Percentiles rank a stretch among this genome's conserved stretches.
phyloP scores from a whole-genome alignment of 1,284 basidiomycete species.

The Rhodotorula sp. region DNA sequence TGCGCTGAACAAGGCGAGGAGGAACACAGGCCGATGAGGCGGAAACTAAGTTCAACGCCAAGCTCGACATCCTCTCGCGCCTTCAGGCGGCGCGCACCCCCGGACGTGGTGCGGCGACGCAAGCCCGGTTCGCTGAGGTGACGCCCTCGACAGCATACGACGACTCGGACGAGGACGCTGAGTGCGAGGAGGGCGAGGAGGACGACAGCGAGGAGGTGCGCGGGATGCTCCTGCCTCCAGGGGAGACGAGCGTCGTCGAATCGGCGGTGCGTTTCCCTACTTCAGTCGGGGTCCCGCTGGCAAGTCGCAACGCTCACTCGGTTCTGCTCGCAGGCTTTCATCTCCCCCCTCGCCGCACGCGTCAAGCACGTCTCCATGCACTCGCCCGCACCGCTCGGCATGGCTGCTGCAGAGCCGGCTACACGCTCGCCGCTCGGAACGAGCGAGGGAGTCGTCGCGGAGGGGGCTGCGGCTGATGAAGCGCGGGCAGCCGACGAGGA shows the following conservation, averaged over 20 bases:
- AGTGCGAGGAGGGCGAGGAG: not conserved
- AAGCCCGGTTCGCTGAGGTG: not conserved
- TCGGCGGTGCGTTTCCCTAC: not conserved
- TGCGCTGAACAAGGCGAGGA: not conserved
- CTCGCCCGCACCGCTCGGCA: not conserved
- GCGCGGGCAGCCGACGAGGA: not conserved
- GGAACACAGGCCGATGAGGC: slow-evolving; percentile 31
- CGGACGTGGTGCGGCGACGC: slow-evolving; percentile 1
- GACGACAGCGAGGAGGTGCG: slow-evolving; percentile 11
- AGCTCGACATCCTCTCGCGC: slow-evolving; percentile 42
- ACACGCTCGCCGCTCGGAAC: not conserved
- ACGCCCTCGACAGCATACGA: slow-evolving; percentile 28
- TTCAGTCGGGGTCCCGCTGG: no score
- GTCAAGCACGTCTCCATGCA: slow-evolving; percentile 10
- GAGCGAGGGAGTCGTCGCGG: not conserved
- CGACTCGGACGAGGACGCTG: slow-evolving; percentile 29
- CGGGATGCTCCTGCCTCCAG: slow-evolving; percentile 5
- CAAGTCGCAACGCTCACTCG: not conserved
- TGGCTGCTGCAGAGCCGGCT: not conserved
- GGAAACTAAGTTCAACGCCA: slow-evolving; percentile 38
- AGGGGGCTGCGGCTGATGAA: not conserved
- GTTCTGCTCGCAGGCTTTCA: slow-evolving; percentile 5
- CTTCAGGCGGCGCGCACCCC: slow-evolving; percentile 29
- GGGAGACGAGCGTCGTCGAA: not conserved
- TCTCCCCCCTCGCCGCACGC: slow-evolving; percentile 25